These are phyloP conservation scores for Fusarium annulatum DNA, from an alignment of 2,329 filamentous ascomycete species.

Conservation along the genomic window DNA sequence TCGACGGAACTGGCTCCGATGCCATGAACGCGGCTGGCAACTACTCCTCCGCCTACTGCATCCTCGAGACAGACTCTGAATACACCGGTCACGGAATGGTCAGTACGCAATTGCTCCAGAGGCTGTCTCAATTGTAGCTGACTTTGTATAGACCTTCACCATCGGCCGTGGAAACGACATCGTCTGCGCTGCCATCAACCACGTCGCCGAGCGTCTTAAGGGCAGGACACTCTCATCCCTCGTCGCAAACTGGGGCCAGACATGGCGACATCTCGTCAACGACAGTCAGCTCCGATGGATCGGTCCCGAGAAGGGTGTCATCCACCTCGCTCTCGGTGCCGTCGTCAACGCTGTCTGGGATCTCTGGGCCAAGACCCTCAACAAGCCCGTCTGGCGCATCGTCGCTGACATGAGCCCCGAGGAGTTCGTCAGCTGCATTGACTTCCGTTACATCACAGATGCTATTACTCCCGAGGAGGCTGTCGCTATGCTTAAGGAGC, in stretches of 20 bases:
- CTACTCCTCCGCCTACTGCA: constrained; percentile 95
- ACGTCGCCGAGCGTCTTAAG: constrained; percentile 80
- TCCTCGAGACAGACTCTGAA: constrained; percentile 81
- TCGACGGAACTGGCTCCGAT: constrained; percentile 96
- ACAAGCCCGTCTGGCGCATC: constrained; percentile 91
- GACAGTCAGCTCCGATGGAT: constrained; percentile 95
- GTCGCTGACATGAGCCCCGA: constrained; percentile 91
- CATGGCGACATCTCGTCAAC: constrained; percentile 91
- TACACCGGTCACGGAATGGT: constrained; percentile 84
- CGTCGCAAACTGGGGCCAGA: constrained; percentile 84
- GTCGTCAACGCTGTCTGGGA: constrained; percentile 95
- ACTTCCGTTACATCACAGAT: constrained; percentile 95
- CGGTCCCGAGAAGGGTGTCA: constrained; percentile 92
- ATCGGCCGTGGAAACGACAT: constrained; percentile 93
- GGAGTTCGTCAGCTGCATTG: constrained; percentile 87
- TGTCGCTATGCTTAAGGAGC: constrained; percentile 73
- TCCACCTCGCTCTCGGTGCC: constrained; percentile 88
- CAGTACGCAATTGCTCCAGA: constrained; percentile 15
- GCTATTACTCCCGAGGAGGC: constrained; percentile 90
- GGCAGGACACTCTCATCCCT: constrained; percentile 81
- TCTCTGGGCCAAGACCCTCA: constrained; percentile 88
- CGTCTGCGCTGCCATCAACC: constrained; percentile 84
- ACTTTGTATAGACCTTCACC: constrained; percentile 71
- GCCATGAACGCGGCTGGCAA: constrained; percentile 96
- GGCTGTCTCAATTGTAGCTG: background rate